Conservation (phyloP, 805 yeast species). For the Kuraishia ogatae region DNA sequence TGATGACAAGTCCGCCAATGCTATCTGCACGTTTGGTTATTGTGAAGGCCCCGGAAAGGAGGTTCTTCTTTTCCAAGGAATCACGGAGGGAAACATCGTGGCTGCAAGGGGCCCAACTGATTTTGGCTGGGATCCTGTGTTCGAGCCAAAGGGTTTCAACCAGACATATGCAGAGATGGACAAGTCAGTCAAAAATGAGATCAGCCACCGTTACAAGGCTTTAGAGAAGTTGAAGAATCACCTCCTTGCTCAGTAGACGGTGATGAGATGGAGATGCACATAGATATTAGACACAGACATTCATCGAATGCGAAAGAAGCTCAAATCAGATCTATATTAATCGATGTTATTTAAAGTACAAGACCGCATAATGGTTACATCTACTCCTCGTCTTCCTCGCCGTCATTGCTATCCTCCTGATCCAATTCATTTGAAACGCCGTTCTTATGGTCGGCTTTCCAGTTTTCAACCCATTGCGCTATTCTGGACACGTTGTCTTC, state of each 20-base stretch:
- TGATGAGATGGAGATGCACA: too few species aligned
- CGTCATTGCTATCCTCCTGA: slow-evolving; percentile 9
- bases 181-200: slow-evolving; percentile 62
- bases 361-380: too few species aligned
- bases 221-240: slow-evolving; percentile 60
- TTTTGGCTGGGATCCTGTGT: slow-evolving; percentile 94
- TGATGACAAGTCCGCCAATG: slow-evolving; percentile 77
- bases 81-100: slow-evolving; percentile 75
- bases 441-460: slow-evolving; percentile 60
- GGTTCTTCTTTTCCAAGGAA: slow-evolving; percentile 77
- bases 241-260: slow-evolving; percentile 20
- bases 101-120: slow-evolving; percentile 65
- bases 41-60: slow-evolving; percentile 72
- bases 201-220: slow-evolving; percentile 86
- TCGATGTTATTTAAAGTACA: too few species aligned
- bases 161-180: slow-evolving; percentile 88
- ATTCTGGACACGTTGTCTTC: slow-evolving; percentile 79
- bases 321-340: too few species aligned
- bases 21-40: slow-evolving; percentile 89
- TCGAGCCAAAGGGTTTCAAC: slow-evolving; percentile 69
- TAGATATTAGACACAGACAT: not conserved
- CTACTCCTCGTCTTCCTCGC: slow-evolving; percentile 5
- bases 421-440: slow-evolving; percentile 48
- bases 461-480: slow-evolving; percentile 61
- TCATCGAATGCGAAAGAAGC: too few species aligned